A percentile compares a stretch with the other conserved stretches of the same genome.
phyloP scores from a whole-genome alignment of 148 eudicot species.

The Cornus florida region DNA sequence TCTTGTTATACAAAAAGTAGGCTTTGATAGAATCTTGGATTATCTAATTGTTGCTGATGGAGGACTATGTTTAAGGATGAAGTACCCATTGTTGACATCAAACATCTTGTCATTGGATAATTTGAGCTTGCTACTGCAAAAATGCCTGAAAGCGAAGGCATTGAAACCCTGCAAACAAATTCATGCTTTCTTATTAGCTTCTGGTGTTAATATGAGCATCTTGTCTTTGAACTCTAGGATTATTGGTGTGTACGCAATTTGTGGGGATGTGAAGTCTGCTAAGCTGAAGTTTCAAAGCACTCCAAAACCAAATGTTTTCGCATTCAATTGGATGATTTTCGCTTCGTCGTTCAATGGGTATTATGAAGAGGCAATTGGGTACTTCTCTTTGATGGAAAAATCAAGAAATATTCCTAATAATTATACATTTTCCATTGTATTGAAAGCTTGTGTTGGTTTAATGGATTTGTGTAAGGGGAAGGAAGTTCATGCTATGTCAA shows the following conservation, averaged over 20 bases:
- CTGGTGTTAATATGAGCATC: constrained; percentile 19
- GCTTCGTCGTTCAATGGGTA: constrained; percentile 50
- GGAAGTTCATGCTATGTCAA: constrained; percentile 47
- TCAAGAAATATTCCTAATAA: constrained; percentile 39
- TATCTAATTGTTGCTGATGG: neutral
- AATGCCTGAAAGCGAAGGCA: constrained; percentile 52
- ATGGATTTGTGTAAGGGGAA: constrained; percentile 58
- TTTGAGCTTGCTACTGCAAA: constrained; percentile 38
- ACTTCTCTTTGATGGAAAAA: constrained; percentile 38
- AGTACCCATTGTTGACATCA: neutral
- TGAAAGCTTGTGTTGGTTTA: constrained; percentile 66
- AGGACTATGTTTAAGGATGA: neutral
- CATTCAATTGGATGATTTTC: constrained; percentile 69
- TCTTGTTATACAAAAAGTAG: no score
- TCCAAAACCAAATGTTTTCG: constrained; percentile 50
- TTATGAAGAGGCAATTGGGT: constrained; percentile 44
- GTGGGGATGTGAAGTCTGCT: constrained; percentile 54
- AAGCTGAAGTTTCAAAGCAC: constrained; percentile 43
- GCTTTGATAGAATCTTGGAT: no score
- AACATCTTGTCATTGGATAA: neutral
- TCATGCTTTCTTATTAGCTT: constrained; percentile 43
- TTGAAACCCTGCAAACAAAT: constrained; percentile 50
- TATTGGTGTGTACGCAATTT: constrained; percentile 50
- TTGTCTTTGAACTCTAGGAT: constrained; percentile 47
- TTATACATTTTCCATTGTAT: constrained; percentile 48